A percentile compares a stretch with the other conserved stretches of the same genome.
These are phyloP conservation scores for Aureobasidium sp. DNA, from an alignment of 2,329 filamentous ascomycete genomes.

Conservation along the genomic window DNA sequence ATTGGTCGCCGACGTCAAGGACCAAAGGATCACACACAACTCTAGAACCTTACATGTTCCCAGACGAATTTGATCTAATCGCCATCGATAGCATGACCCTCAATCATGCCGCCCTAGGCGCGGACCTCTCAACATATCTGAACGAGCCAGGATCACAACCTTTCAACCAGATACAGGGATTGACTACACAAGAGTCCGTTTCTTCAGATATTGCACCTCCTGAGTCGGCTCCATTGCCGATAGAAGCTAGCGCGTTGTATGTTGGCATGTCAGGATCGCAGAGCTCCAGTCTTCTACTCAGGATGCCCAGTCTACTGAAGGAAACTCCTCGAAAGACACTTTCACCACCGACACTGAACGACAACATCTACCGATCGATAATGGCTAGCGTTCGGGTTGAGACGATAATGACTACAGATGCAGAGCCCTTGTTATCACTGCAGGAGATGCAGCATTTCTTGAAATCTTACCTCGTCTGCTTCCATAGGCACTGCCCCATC, in stretches of 20 bases:
- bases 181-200: too few species aligned
- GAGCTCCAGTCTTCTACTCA: neutral
- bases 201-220: too few species aligned
- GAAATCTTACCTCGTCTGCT: constrained; percentile 36
- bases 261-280: neutral
- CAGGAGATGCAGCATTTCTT: constrained; percentile 32
- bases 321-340: neutral
- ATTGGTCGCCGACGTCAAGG: neutral
- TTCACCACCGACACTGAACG: neutral
- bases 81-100: neutral
- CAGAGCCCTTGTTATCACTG: neutral
- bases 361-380: neutral
- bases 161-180: neutral
- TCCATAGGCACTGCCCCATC: constrained; percentile 39
- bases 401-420: neutral
- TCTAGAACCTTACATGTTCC: neutral
- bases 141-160: too few species aligned
- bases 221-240: neutral
- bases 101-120: neutral
- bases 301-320: neutral
- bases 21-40: neutral
- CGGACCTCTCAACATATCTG: neutral
- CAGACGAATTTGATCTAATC: neutral
- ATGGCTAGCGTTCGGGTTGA: neutral
- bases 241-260: neutral